Percentiles rank a stretch among this genome's conserved stretches.
Evolutionary conservation across 257 asterid species (phyloP).

Genomic region (Fraxinus excelsior): DNA sequence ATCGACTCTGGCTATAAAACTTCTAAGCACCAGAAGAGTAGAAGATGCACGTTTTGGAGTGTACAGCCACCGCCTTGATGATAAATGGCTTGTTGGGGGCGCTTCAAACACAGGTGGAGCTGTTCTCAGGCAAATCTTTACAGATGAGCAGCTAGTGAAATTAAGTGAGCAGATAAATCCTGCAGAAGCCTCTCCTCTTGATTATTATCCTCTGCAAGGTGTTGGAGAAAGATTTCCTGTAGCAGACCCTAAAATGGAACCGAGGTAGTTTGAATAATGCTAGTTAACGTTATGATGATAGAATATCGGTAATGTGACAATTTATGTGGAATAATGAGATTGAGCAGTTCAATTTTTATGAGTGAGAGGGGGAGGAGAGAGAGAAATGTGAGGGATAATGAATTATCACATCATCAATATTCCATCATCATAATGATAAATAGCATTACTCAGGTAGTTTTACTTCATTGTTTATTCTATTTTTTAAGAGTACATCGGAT

Average conservation of each 20-base stretch:
- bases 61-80: slow-evolving; percentile 89
- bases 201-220: slow-evolving; percentile 78
- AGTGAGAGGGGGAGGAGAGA: no score
- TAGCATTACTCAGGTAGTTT: slow-evolving; percentile 11
- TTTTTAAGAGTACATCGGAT: neutral
- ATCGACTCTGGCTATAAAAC: slow-evolving; percentile 91
- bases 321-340: no score
- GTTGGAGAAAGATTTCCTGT: slow-evolving; percentile 87
- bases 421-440: no score
- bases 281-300: no score
- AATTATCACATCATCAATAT: no score
- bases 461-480: neutral
- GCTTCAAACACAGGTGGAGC: slow-evolving; percentile 99
- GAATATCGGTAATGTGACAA: no score
- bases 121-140: slow-evolving; percentile 75
- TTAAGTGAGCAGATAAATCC: slow-evolving; percentile 77
- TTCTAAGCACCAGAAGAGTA: slow-evolving; percentile 75
- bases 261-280: slow-evolving; percentile 44
- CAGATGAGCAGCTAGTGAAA: slow-evolving; percentile 68
- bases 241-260: slow-evolving; percentile 78
- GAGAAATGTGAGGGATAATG: no score
- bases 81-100: slow-evolving; percentile 98
- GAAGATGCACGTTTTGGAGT: slow-evolving; percentile 96
- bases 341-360: no score
- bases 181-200: slow-evolving; percentile 57